These are phyloP conservation scores for Crucihimalaya himalaica DNA, from an alignment of 345 rosid species.

Conservation along the genomic window DNA sequence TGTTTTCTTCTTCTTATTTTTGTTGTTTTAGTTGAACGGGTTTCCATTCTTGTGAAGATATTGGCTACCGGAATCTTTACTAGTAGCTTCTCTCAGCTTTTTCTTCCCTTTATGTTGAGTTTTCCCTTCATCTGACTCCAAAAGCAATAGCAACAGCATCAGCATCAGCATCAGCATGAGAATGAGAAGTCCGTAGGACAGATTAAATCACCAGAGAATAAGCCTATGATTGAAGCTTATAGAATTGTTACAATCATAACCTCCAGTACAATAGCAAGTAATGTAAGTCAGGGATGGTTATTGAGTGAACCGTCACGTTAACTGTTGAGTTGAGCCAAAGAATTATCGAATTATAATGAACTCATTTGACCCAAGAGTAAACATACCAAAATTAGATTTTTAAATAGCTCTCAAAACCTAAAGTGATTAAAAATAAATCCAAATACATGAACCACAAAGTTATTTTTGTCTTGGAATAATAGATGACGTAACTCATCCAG, in stretches of 20 bases:
- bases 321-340: too few relatives aligned
- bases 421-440: too few relatives aligned
- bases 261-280: neutral
- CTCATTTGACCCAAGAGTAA: too few relatives aligned
- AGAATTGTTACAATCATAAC: neutral
- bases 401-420: too few relatives aligned
- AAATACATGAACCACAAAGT: too few relatives aligned
- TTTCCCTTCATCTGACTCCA: neutral
- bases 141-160: too few relatives aligned
- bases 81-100: constrained; percentile 26
- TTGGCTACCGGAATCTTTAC: constrained; percentile 39
- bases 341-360: too few relatives aligned
- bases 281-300: neutral
- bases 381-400: too few relatives aligned
- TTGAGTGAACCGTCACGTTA: too few relatives aligned
- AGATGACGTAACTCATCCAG: neutral
- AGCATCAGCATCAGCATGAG: too few relatives aligned
- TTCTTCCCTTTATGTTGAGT: neutral
- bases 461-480: too few relatives aligned
- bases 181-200: neutral
- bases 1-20: constrained; percentile 20
- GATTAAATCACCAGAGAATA: neutral
- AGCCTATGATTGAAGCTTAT: neutral
- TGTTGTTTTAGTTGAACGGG: constrained; percentile 41
- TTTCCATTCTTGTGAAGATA: constrained; percentile 43